These are phyloP conservation scores for Spongospora subterranea DNA, from an alignment of 208 protist species.

Conservation along the genomic window DNA sequence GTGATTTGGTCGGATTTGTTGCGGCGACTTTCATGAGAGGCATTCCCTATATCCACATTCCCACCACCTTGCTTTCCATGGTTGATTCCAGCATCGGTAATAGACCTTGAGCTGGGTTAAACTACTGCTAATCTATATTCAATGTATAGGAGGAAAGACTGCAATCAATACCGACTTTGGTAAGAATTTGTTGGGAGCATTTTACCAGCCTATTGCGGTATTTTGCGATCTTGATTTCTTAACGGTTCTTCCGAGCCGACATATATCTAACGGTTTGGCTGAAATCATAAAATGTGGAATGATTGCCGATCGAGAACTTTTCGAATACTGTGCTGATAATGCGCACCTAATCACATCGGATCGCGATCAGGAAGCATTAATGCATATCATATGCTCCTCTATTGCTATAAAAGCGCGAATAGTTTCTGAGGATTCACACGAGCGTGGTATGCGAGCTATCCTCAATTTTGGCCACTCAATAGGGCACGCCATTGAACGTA, in stretches of 20 bases:
- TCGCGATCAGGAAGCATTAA: conserved; percentile 46
- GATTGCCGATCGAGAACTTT: conserved; percentile 65
- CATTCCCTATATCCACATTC: conserved; percentile 66
- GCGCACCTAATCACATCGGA: conserved; percentile 45
- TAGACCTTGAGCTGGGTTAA: conserved; percentile 32
- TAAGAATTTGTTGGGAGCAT: conserved; percentile 86
- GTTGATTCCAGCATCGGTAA: conserved; percentile 80
- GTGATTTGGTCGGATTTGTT: conserved; percentile 80
- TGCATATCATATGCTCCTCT: conserved; percentile 73
- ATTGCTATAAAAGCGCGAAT: conserved; percentile 59
- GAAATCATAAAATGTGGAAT: conserved; percentile 72
- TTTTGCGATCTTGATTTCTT: conserved; percentile 75
- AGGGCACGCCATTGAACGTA: conserved; percentile 78
- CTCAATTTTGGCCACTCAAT: conserved; percentile 77
- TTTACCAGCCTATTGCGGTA: conserved; percentile 80
- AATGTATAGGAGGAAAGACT: conserved; percentile 76
- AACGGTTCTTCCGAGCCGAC: conserved; percentile 68
- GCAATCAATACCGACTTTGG: conserved; percentile 77
- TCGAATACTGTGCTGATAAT: conserved; percentile 66
- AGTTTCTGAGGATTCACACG: conserved; percentile 57
- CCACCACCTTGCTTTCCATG: conserved; percentile 82
- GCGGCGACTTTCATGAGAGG: conserved; percentile 82
- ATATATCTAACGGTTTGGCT: conserved; percentile 80
- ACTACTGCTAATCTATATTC: neutral
- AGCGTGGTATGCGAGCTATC: conserved; percentile 33